phyloP scores from a whole-genome alignment of 148 eudicot genomes.

The Rhododendron williamsianum region DNA sequence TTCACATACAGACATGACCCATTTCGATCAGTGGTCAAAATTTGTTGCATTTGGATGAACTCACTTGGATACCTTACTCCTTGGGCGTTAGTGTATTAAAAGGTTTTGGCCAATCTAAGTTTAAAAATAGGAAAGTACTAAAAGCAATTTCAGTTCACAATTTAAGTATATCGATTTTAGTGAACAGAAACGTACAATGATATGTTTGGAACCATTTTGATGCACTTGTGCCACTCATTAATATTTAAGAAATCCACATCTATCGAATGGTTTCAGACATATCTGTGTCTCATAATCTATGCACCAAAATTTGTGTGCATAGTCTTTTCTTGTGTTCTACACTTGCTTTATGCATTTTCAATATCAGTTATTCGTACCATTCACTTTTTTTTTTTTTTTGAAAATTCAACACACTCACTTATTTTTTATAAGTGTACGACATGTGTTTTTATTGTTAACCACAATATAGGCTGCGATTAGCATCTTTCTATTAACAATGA shows the following conservation, averaged over 20 bases:
- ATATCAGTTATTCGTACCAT: no score
- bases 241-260: not conserved
- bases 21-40: not conserved
- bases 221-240: not conserved
- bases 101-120: not conserved
- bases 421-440: not conserved
- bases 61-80: conserved; percentile 23
- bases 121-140: not conserved
- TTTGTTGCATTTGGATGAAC: conserved; percentile 28
- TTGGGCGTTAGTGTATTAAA: not conserved
- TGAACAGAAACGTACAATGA: not conserved
- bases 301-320: not conserved
- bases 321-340: not conserved
- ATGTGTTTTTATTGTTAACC: no score
- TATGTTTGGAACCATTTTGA: not conserved
- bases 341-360: not conserved
- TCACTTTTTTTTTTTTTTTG: no score
- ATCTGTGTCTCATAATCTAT: no score
- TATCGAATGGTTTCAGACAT: no score
- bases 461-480: not conserved
- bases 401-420: no score
- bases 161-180: not conserved
- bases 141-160: not conserved
- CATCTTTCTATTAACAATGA: not conserved
- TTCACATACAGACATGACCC: not conserved